phyloP scores from a whole-genome alignment of 331 rosid genomes.

The Stylosanthes scabra region DNA sequence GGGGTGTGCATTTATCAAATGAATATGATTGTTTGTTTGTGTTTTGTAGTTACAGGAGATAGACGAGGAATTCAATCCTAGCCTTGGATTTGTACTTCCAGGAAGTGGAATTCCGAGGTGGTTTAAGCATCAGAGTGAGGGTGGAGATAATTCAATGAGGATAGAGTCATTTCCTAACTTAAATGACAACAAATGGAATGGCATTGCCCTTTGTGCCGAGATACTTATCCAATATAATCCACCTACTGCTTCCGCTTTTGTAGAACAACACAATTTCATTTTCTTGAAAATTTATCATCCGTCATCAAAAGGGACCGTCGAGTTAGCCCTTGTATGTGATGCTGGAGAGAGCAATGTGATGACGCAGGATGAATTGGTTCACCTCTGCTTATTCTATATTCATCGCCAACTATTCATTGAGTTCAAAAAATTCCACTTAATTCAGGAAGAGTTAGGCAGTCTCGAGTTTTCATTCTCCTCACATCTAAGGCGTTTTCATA shows the following conservation, averaged over 20 bases:
- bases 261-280: too few relatives aligned
- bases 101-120: not conserved
- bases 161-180: not conserved
- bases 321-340: too few relatives aligned
- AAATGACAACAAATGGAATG: not conserved
- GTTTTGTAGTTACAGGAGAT: not conserved
- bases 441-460: too few relatives aligned
- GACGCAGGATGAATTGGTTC: not conserved
- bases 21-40: not conserved
- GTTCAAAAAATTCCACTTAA: not conserved
- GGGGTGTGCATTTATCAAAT: not conserved
- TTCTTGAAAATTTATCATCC: too few relatives aligned
- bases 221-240: too few relatives aligned
- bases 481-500: too few relatives aligned
- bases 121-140: conserved; percentile 7
- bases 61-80: not conserved
- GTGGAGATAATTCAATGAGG: not conserved
- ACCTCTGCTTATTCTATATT: not conserved
- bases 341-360: not conserved
- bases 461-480: too few relatives aligned
- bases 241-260: not conserved
- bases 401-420: not conserved
- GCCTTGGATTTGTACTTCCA: not conserved
- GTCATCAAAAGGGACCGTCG: too few relatives aligned
- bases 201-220: not conserved